Conservation (phyloP, 805 yeast species). For the Myxozyma monticola region DNA sequence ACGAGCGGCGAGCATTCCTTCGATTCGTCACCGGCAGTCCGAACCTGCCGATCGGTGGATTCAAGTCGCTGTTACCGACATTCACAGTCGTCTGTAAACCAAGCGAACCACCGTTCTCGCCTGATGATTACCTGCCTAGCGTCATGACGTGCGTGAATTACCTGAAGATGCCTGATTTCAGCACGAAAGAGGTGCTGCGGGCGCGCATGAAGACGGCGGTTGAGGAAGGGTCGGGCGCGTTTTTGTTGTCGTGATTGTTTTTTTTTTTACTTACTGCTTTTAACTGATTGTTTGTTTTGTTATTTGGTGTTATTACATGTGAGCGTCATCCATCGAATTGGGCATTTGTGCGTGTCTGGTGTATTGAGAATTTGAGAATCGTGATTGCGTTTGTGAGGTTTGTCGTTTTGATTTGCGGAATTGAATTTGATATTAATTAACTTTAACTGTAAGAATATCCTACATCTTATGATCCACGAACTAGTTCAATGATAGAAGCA, state of each 20-base stretch:
- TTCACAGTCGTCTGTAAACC: conserved; percentile 81
- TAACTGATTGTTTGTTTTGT: not conserved
- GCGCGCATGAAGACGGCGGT: conserved; percentile 67
- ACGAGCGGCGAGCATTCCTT: conserved; percentile 68
- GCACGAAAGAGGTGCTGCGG: conserved; percentile 59
- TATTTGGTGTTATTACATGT: not conserved
- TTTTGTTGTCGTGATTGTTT: conserved; percentile 17
- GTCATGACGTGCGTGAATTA: conserved; percentile 99
- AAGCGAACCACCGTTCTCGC: conserved; percentile 64
- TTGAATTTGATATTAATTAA: too few relatives aligned
- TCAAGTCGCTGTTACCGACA: conserved; percentile 74
- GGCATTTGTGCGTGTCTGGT: too few relatives aligned
- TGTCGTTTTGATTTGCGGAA: too few relatives aligned
- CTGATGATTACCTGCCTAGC: conserved; percentile 87
- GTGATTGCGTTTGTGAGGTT: too few relatives aligned
- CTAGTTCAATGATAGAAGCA: too few relatives aligned
- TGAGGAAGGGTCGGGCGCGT: conserved; percentile 73
- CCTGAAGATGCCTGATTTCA: conserved; percentile 82
- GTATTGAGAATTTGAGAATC: too few relatives aligned
- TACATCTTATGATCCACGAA: too few relatives aligned
- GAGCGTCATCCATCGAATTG: too few relatives aligned
- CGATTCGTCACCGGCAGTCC: conserved; percentile 95
- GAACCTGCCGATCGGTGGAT: conserved; percentile 90
- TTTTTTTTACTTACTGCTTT: not conserved
- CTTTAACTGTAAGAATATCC: too few relatives aligned